Base-by-base conservation (phyloP, 768 basidiomycete genomes). In the Fomitopsis serialis region DNA sequence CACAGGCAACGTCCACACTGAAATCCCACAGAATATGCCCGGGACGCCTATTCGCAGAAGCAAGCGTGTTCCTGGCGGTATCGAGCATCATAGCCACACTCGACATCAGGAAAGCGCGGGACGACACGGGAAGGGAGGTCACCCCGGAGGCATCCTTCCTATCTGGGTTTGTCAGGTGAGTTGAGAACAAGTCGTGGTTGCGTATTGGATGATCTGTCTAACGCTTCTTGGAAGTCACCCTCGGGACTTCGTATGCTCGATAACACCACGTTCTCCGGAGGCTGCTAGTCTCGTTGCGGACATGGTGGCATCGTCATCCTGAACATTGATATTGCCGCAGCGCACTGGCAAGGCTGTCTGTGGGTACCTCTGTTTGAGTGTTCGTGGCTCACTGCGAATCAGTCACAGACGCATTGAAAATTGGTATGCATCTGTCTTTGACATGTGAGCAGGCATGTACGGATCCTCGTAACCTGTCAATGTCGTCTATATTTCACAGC, bases 31-130 rank as follows among this genome's bases (percentile, higher is more conserved):
- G 58, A 56, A 72, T 74, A 51, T 83, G 81, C 55, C 79, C 80
- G 7, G 80, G 81, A 13, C 67, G 75, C 42, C 68, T 77, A 58
- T 72, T 82, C 42, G 80, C 77, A 2, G 74, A 79, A 48, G 57
- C 68, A 5, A 73, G 66, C 48, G 63, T 76, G 23, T 82, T 73
- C 73, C 58, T 73, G 36, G 71, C 75, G 45, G 69, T 71, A n/a
- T 70, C 76, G 0, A 70, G 64, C 50, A 67, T 81, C 13, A 59
- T 77, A 25, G 71, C 77, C n/a, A 67, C 74, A 13, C 69, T 81
- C 59, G 65, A 76, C 53, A 71, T 83, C 23, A 64, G 66, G 1
- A 74, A 70, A 53, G 68, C 69, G 0, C 48, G 66, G 23, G 76
- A 78, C 60, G 70, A 68, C 34, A 53, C 70, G 21, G 78, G 75